These are phyloP conservation scores for Lolium rigidum DNA, from an alignment of 176 grass and related monocot genomes.

Conservation along the genomic window DNA sequence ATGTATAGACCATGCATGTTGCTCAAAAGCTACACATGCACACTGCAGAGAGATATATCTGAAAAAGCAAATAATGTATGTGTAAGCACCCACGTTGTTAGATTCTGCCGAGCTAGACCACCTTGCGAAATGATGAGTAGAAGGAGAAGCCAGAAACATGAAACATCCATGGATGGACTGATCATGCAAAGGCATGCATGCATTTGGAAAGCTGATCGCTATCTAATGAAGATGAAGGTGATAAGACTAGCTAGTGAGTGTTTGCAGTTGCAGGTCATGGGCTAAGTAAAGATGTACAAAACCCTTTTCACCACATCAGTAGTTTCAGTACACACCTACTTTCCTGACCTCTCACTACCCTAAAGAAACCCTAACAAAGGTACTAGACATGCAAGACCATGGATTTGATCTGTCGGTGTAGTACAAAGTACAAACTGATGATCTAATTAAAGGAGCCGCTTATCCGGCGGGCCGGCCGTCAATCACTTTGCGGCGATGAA, in stretches of 20 bases:
- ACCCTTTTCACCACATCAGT: constrained; percentile 22
- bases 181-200: constrained; percentile 39
- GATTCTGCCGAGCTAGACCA: constrained; percentile 38
- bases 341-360: constrained; percentile 7
- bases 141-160: not conserved
- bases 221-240: constrained; percentile 42
- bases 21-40: constrained; percentile 45
- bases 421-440: not conserved
- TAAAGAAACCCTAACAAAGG: constrained; percentile 54
- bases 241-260: constrained; percentile 43
- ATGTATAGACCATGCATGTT: constrained; percentile 39
- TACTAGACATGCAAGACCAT: not conserved
- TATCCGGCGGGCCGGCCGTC: not conserved
- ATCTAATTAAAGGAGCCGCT: not conserved
- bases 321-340: not conserved
- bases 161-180: constrained; percentile 5
- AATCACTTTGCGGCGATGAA: not conserved
- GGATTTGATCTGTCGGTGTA: not conserved
- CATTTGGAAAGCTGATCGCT: constrained; percentile 25
- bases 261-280: constrained; percentile 27
- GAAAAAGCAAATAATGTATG: constrained; percentile 11
- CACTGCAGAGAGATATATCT: constrained; percentile 39
- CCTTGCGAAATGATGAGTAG: constrained; percentile 29
- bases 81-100: constrained; percentile 24
- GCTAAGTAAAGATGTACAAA: constrained; percentile 43